Evolutionary conservation across 2,329 filamentous ascomycete species (phyloP), one percentile per base, ranked within the genome.

Genomic region (Aspergillus eucalypticola): DNA sequence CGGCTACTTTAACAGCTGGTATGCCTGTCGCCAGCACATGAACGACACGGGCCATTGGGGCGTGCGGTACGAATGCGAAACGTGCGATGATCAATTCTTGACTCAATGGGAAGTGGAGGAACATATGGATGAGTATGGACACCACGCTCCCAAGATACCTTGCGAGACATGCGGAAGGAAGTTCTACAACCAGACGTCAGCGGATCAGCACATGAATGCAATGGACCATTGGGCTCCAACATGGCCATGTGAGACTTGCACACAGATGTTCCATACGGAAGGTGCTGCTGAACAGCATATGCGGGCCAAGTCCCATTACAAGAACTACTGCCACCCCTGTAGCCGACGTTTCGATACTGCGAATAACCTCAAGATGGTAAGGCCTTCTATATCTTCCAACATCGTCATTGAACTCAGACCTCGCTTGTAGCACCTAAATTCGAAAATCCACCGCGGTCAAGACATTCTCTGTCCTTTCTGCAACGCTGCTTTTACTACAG

Each of bases 391-490:
- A 1, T 11, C 5, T 15, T 19, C 15, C 13, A 4, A 25, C 17
- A 11, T 25, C 35, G 27, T 53, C 1, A 25, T 21, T 17, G 2
- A 51, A 8, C n/a, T 41, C 50, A 15, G 6, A 29, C 17, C 32
- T 53, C 55, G 17, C n/a, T 13, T 17, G 15, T 60, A 88, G 85
- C 86, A 89, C 62, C 74, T 84, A 2, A 82, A 82, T 25, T 87
- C 84, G 0, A 74, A 73, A 5, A 66, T 70, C 49, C 86, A 89
- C 66, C 75, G 75, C 0, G 80, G 81, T 56, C 60, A 51, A 0
- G 70, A 70, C 2, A 69, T 86, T 7, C 1, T 44, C 0, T 90
- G 87, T 54, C 86, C 83, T 0, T 88, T 85, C 66, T 89, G 87
- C 72, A 68, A 75, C 38, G 60, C 50, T 2, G 27, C 8, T 2